A percentile compares a stretch with the other conserved stretches of the same genome.
These are phyloP conservation scores for Helotiales sp. DNA, from an alignment of 2,329 filamentous ascomycete genomes.

Conservation along the genomic window DNA sequence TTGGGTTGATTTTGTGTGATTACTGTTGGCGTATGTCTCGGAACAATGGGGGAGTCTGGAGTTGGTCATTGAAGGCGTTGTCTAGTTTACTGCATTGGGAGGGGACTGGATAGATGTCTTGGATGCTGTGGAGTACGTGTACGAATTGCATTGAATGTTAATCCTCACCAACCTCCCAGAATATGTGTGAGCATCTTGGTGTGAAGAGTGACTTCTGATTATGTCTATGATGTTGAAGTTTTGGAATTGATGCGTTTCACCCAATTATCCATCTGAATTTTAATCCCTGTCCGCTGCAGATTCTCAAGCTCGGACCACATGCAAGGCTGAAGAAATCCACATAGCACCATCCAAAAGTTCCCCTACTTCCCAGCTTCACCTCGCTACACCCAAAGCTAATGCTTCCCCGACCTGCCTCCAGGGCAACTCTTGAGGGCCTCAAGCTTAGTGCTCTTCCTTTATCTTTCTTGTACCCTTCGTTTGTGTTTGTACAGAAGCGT, in stretches of 20 bases:
- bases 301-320: neutral
- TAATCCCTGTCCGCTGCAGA: too few species aligned
- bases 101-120: neutral
- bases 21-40: neutral
- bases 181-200: neutral
- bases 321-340: neutral
- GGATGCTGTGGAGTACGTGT: slow-evolving; percentile 1
- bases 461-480: neutral
- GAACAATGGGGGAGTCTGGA: neutral
- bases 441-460: neutral
- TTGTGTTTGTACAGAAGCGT: neutral
- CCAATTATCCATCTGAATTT: too few species aligned
- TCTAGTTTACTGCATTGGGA: neutral
- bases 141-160: neutral
- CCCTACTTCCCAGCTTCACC: neutral
- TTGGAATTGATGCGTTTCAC: too few species aligned
- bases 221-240: too few species aligned
- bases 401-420: slow-evolving; percentile 26
- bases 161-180: neutral
- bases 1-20: slow-evolving; percentile 26
- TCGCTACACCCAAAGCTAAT: slow-evolving; percentile 21
- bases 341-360: neutral
- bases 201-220: too few species aligned
- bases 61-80: slow-evolving; percentile 1
- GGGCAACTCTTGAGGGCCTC: slow-evolving; percentile 10